Evolutionary conservation across 73 alveolate species (phyloP).

Genomic region (Paramecium sexaurelia): DNA sequence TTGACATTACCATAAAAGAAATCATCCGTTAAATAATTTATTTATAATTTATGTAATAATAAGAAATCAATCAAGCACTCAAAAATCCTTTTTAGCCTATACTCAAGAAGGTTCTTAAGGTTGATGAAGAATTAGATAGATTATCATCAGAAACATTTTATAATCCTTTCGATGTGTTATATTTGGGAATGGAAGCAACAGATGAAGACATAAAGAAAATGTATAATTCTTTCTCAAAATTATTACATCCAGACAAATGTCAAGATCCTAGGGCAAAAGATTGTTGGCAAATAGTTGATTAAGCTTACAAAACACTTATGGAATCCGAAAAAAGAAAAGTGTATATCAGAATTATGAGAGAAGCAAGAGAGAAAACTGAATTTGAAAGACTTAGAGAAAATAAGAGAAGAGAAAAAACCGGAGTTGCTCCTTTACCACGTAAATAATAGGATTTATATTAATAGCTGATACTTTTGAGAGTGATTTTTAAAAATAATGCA

Average conservation of each 20-base stretch:
- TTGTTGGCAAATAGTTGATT: slow-evolving; percentile 89
- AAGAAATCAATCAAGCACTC: slow-evolving; percentile 28
- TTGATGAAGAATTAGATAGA: slow-evolving; percentile 65
- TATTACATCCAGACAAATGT: slow-evolving; percentile 96
- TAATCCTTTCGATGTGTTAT: slow-evolving; percentile 94
- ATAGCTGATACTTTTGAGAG: slow-evolving; percentile 66
- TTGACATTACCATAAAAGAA: slow-evolving; percentile 34
- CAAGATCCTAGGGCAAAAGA: slow-evolving; percentile 88
- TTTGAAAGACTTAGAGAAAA: slow-evolving; percentile 86
- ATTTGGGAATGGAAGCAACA: slow-evolving; percentile 89
- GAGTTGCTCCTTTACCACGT: slow-evolving; percentile 85
- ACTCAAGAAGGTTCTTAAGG: slow-evolving; percentile 39
- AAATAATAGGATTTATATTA: neutral
- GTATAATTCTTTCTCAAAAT: slow-evolving; percentile 79
- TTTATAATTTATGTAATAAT: slow-evolving; percentile 1
- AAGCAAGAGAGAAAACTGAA: slow-evolving; percentile 95
- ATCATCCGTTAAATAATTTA: slow-evolving; percentile 32
- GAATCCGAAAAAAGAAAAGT: slow-evolving; percentile 87
- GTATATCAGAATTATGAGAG: slow-evolving; percentile 90
- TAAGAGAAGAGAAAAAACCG: slow-evolving; percentile 78
- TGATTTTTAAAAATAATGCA: slow-evolving; percentile 88
- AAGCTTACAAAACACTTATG: slow-evolving; percentile 90
- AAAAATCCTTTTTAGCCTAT: slow-evolving; percentile 43
- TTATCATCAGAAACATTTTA: slow-evolving; percentile 57
- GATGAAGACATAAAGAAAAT: slow-evolving; percentile 91